These are phyloP conservation scores for Eutrema japonicum DNA, from an alignment of 345 rosid genomes.

Conservation along the genomic window DNA sequence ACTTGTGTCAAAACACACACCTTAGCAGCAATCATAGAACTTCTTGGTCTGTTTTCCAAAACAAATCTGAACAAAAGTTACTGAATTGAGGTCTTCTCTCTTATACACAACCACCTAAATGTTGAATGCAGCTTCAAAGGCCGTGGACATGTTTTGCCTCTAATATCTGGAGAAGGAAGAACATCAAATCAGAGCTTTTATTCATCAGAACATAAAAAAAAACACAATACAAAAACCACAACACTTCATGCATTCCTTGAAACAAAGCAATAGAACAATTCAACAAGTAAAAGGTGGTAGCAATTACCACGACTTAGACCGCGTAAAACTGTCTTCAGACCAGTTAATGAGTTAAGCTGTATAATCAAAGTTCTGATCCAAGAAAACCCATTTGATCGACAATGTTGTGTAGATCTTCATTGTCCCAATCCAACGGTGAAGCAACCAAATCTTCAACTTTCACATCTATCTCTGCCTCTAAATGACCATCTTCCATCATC, in stretches of 20 bases:
- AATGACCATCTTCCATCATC: constrained; percentile 56
- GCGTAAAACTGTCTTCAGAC: not conserved
- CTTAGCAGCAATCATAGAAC: not conserved
- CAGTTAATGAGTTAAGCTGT: not conserved
- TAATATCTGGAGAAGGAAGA: constrained; percentile 5
- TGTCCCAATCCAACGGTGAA: constrained; percentile 58
- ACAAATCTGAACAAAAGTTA: not conserved
- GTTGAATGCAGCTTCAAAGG: not conserved
- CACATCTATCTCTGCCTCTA: constrained; percentile 52
- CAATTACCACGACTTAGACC: constrained; percentile 13
- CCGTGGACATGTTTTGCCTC: not conserved
- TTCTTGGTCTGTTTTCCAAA: not conserved
- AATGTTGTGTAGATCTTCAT: constrained; percentile 57
- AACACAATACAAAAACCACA: constrained; percentile 25
- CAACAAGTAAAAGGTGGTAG: constrained; percentile 23
- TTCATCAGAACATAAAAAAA: constrained; percentile 6
- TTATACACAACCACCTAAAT: not conserved
- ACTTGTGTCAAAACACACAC: not conserved
- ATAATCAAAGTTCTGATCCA: constrained; percentile 52
- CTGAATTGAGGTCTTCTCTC: not conserved
- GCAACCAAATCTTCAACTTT: constrained; percentile 61
- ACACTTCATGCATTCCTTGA: not conserved
- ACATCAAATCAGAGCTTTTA: constrained; percentile 22
- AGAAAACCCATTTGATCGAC: constrained; percentile 74
- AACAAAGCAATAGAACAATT: constrained; percentile 12